Percentiles rank a stretch among this genome's conserved stretches.
Conservation (phyloP, 2,329 filamentous ascomycete species). For the Sporothrix brunneoviolacea region DNA sequence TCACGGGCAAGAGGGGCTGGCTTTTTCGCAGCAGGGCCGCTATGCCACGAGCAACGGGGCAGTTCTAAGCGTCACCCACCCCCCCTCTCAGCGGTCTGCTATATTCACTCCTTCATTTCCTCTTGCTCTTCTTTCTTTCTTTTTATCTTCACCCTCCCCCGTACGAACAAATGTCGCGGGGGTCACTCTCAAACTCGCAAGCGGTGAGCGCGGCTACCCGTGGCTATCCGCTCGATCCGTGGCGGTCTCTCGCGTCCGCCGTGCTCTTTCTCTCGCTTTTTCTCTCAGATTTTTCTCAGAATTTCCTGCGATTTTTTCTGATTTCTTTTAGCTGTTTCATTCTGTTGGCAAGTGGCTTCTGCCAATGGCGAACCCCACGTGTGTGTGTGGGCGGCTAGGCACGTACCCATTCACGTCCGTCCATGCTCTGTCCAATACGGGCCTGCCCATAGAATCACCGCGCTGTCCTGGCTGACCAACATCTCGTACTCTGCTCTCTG, state of each 20-base stretch:
- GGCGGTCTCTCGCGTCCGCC: neutral
- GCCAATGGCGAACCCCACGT: conserved; percentile 25
- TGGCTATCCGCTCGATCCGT: conserved; percentile 14
- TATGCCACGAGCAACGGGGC: too few species aligned
- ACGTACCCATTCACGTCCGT: too few species aligned
- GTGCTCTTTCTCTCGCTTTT: neutral
- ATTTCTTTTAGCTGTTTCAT: neutral
- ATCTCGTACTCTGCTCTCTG: neutral
- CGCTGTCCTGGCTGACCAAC: too few species aligned
- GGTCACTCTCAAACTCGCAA: neutral
- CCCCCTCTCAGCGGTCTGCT: too few species aligned
- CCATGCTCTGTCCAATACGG: too few species aligned
- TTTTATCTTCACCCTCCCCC: neutral
- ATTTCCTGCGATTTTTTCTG: neutral
- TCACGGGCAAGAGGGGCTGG: too few species aligned
- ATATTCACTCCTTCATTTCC: too few species aligned
- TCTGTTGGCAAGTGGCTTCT: neutral
- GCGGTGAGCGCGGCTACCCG: conserved; percentile 21
- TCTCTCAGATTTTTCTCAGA: neutral
- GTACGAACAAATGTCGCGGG: neutral
- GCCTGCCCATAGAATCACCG: too few species aligned
- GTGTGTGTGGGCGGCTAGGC: conserved; percentile 12
- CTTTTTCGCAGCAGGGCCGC: too few species aligned
- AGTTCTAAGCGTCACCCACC: too few species aligned
- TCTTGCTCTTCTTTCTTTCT: neutral